Base-by-base conservation (phyloP, 2,329 filamentous ascomycete genomes). In the Cordyceps militaris region DNA sequence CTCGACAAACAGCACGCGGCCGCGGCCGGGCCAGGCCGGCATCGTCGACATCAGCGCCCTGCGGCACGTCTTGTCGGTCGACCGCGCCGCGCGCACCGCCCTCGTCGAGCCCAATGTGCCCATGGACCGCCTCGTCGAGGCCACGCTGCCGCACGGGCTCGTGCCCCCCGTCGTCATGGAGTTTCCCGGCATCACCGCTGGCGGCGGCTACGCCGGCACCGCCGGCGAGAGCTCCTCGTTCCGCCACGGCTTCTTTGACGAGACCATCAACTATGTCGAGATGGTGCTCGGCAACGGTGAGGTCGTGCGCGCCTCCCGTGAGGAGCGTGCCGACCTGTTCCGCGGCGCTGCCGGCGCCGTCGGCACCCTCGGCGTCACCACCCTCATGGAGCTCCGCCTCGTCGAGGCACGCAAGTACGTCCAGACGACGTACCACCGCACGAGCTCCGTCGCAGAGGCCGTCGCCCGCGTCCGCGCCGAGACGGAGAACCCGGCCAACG, bases 21-120 rank as follows among this genome's bases (percentile, higher is more conserved):
- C 79, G 64, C 59, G 68, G 64, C 61, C 73, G 13, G 56, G 56
- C 69, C 59, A 73, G 1, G 54, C 64, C 38, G 61, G 63, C 62
- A 59, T n/a, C 61, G 62, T 91, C 63, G 86, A 90, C 73, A 90
- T 88, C 65, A 83, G 82, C 66, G 70, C 74, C 3, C 78, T 92
- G 3, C 74, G 73, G 63, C 75, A 85, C 68, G 85, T 92, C 26
- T 74, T 92, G 34, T 72, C 77, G 11, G 79, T 92, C 58, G 80
- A 91, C 68, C 66, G 71, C 1, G 66, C 72, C 8, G 67, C 67
- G 1, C 78, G 78, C 55, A 85, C 79, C 7, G 87, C 85, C 4
- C 76, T 90, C 24, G 86, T 89, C 42, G 86, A 91, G 73, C 86
- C 87, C 54, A 91, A 90, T 65, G 87, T 89, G 11, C 80, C 86